Evolutionary conservation across 139 green algal species (phyloP).

Genomic region (Coccomyxa sp.): DNA sequence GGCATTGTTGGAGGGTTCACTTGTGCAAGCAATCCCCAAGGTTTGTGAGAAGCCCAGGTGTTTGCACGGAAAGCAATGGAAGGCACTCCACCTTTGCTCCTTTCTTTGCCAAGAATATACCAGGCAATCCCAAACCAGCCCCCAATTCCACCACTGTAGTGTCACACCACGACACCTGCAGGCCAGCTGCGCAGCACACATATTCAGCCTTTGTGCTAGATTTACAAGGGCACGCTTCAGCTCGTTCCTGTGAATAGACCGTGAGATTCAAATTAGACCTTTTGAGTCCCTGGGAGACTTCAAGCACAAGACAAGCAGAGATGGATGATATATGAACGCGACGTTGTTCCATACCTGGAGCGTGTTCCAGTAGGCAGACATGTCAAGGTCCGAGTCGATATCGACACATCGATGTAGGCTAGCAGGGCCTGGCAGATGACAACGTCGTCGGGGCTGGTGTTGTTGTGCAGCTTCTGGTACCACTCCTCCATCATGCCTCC

Average conservation of each 20-base stretch:
- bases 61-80: background rate
- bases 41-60: too few relatives aligned
- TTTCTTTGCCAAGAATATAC: background rate
- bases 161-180: background rate
- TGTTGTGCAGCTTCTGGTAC: constrained; percentile 91
- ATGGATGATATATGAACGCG: too few relatives aligned
- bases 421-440: constrained; percentile 69
- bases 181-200: background rate
- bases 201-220: too few relatives aligned
- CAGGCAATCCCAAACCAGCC: background rate
- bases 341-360: background rate
- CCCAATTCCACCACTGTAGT: background rate
- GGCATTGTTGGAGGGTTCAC: too few relatives aligned
- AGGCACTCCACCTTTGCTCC: background rate
- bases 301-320: too few relatives aligned
- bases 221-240: too few relatives aligned
- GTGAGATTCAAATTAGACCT: too few relatives aligned
- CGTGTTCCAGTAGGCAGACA: constrained; percentile 22
- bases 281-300: too few relatives aligned
- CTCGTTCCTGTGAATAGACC: too few relatives aligned
- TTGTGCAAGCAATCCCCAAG: too few relatives aligned
- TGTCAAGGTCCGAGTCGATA: constrained; percentile 24
- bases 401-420: constrained; percentile 38
- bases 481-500: too few relatives aligned
- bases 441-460: constrained; percentile 73